Base-by-base conservation (phyloP, 2,329 filamentous ascomycete species). In the Colletotrichum echinochloae region DNA sequence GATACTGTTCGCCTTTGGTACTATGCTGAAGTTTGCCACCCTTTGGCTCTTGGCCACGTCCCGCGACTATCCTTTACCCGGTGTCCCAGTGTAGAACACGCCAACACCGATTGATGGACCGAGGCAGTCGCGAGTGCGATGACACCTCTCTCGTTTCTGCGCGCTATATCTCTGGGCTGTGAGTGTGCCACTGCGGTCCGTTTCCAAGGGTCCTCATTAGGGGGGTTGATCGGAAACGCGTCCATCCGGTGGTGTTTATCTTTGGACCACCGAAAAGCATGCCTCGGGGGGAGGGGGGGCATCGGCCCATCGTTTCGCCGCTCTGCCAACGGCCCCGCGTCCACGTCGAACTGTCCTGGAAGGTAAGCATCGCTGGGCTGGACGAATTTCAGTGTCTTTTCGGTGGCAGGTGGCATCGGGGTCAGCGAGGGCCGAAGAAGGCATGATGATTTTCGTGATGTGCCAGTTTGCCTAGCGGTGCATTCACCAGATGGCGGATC, bases 301-400 rank as follows among this genome's bases (percentile, higher is more conserved):
- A 23, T 33, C 56, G 56, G 56, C 56, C 9, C 11, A 44, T 59
- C 20, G 9, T 59, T 59, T 59, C 39, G 39, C 56, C 56, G 39
- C 37, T 41, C 39, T 35, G 26, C 39, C 37, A 59, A 59, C 56
- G 28, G 56, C 23, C 6, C 7, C 20, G 54, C 11, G n/a, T n/a
- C 56, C 23, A 23, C 20, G 26, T 20, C n/a, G 7, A 3, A 18
- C 1, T 18, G 26, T 5, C 39, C 28, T 30, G 39, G 12, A n/a
- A 41, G 26, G 8, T 18, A 33, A 14, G 8, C 12, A 1, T 11
- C 12, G 52, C 16, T 26, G 52, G 5, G n/a, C n/a, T 18, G 14
- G 6, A 11, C 3, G 30, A 55, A 18, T 23, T 23, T n/a, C 52
- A 23, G 33, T 35, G 48, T 28, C 30, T 16, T 18, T 16, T 18